Conservation (phyloP, 2,329 filamentous ascomycete genomes). For the Diaporthe vaccinii region DNA sequence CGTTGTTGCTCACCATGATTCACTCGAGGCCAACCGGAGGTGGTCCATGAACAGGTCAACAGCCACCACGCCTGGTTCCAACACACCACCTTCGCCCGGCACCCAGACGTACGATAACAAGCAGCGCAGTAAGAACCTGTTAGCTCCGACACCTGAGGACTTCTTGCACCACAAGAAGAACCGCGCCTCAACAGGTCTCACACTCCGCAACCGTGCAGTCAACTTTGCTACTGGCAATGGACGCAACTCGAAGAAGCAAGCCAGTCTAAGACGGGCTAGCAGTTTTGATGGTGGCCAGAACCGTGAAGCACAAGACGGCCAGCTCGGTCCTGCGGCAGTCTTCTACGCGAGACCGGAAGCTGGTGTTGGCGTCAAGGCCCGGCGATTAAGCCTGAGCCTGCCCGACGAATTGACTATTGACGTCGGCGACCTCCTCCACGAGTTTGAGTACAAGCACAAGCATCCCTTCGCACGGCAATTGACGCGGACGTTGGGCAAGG, state of each 20-base stretch:
- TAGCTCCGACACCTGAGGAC: constrained; percentile 58
- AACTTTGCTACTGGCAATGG: constrained; percentile 58
- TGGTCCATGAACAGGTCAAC: constrained; percentile 63
- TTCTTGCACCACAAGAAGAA: constrained; percentile 64
- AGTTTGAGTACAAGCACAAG: constrained; percentile 79
- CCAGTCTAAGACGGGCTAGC: constrained; percentile 57
- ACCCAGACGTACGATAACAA: constrained; percentile 57
- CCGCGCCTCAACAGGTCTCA: constrained; percentile 65
- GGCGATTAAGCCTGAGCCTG: constrained; percentile 80
- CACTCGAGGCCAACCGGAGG: constrained; percentile 51
- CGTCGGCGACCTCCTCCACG: constrained; percentile 75
- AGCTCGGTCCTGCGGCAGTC: constrained; percentile 44
- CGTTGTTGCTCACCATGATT: constrained; percentile 29
- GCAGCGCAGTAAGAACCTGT: constrained; percentile 43
- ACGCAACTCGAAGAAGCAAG: constrained; percentile 45
- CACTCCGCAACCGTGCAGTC: constrained; percentile 61
- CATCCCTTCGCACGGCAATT: constrained; percentile 73
- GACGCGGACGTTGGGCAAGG: constrained; percentile 83
- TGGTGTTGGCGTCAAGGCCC: constrained; percentile 82
- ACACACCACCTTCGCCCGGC: constrained; percentile 64
- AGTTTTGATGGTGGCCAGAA: constrained; percentile 59
- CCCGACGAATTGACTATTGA: constrained; percentile 82
- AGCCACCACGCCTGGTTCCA: constrained; percentile 59
- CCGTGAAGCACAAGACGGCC: constrained; percentile 46
- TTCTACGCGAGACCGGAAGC: constrained; percentile 69